Base-by-base conservation (phyloP, 1,284 basidiomycete species). In the Xerocomus nothofagi region DNA sequence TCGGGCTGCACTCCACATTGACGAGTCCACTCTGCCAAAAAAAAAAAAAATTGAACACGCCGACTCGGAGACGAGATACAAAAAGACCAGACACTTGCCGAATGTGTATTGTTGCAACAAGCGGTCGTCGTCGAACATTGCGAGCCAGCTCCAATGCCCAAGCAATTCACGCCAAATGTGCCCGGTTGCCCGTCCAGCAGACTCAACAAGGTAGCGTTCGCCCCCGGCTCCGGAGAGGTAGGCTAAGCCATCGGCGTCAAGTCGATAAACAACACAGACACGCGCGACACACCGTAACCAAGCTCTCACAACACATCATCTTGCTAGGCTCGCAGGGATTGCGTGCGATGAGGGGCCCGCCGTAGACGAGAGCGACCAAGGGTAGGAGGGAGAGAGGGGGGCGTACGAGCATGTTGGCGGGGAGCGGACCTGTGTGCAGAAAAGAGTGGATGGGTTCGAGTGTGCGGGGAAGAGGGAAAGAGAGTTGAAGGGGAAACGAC, bases 81-180 rank as follows among this genome's bases (percentile, higher is more conserved):
- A 38, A 8, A n/a, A 38, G 10, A 34, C 4, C 0, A 24, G 24
- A 43, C 15, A 34, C 59, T 9, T 26, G 63, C 59, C 45, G 33
- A 59, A 10, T 32, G 41, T 9, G 58, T 49, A 12, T 56, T 32
- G 39, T 55, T 56, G 47, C 62, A 64, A 44, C 62, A 64, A 18
- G 63, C 51, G 14, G 66, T 47, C 4, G 50, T 49, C 10, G 56
- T 40, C 24, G 29, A 66, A 64, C 11, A 26, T 38, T 6, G 18
- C 39, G 62, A 67, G 60, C 64, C 62, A 68, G 64, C 60, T 61
- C 60, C 62, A 31, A 67, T 32, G 53, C 45, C 26, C 17, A 32
- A 50, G 52, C 62, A 64, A 18, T 21, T 17, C 40, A 61, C 20
- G 44, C 64, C 66, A 24, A 65, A n/a, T n/a, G n/a, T n/a, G n/a